Evolutionary conservation across 495 filamentous ascomycete genomes (phyloP), one percentile per base, ranked within the genome.

Genomic region (Aspergillus cavernicola): DNA sequence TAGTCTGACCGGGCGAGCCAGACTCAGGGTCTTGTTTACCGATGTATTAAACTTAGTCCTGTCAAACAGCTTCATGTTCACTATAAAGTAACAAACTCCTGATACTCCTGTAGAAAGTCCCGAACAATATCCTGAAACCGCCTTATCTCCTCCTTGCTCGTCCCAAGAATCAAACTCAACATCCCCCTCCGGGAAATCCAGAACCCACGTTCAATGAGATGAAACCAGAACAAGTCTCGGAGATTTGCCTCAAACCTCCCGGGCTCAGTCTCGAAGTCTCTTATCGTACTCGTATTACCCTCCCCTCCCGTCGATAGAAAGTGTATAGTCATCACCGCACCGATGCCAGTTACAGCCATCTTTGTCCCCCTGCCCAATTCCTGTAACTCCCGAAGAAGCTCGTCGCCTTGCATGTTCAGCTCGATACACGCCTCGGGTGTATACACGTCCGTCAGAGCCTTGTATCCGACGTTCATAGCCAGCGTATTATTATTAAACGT

Each of bases 401-500:
- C 4, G 32, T 68, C 57, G 0, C 58, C 59, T 35, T 62, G 22
- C 8, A 15, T 24, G 50, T 66, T 68, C 23, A 68, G 33, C 2
- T 36, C 36, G 38, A 45, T 42, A 28, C 62, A 53, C 8, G 44
- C 43, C 13, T 59, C 53, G 0, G 58, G 22, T 0, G 55, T 61
- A 22, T 56, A 61, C 4, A 64, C 42, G 1, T 51, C 26, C 1
- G 47, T 48, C 15, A 56, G 9, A 7, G 44, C 56, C 33, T 57
- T 53, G 13, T 52, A 32, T 5, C 81, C 84, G 6, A 73, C 80
- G 23, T 66, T 68, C 80, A 85, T 85, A 1, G 75, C 74, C 11
- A 86, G 58, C 1, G 76, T 74, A 55, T 87, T 87, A 56, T 87
- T 88, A 47, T 88, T 86, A 59, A 85, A 88, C 0, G 84, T 88